Conservation (phyloP, 2,329 filamentous ascomycete species). For the Endocalyx cinctus region DNA sequence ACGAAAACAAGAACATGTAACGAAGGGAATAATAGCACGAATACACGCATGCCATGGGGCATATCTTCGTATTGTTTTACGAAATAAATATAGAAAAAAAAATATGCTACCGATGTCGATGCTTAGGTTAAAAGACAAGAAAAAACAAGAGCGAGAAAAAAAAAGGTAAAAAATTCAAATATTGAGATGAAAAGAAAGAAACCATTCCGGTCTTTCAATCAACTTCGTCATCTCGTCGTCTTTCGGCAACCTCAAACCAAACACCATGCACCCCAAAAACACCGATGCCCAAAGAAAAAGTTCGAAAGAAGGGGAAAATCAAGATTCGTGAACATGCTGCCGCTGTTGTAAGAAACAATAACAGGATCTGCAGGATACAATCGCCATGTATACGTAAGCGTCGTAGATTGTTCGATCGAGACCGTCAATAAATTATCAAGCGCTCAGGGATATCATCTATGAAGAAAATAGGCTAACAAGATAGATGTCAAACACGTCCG, state of each 20-base stretch:
- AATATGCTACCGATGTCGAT: no score
- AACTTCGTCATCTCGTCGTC: conserved; percentile 26
- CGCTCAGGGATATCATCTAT: conserved; percentile 18
- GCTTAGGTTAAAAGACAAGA: no score
- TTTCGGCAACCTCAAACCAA: no score
- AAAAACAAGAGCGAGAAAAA: no score
- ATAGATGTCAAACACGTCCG: conserved; percentile 7
- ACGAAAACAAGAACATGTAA: no score
- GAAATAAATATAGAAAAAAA: no score
- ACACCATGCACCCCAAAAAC: conserved; percentile 23
- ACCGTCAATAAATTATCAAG: conserved; percentile 17
- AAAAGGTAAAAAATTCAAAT: no score
- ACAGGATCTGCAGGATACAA: conserved; percentile 8
- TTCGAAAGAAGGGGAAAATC: conserved; percentile 7
- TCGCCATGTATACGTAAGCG: conserved; percentile 13
- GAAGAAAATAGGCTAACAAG: conserved; percentile 11
- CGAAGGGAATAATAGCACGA: no score
- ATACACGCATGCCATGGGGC: no score
- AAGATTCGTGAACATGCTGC: no score
- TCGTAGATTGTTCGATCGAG: conserved; percentile 23
- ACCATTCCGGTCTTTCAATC: conserved; percentile 12
- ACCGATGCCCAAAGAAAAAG: conserved; percentile 22
- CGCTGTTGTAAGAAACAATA: no score
- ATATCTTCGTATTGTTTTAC: no score
- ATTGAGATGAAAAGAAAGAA: background rate